Percentiles rank a stretch among this genome's conserved stretches.
Evolutionary conservation across 768 basidiomycete genomes (phyloP).

Genomic region (Naganishia vaughanmartiniae): DNA sequence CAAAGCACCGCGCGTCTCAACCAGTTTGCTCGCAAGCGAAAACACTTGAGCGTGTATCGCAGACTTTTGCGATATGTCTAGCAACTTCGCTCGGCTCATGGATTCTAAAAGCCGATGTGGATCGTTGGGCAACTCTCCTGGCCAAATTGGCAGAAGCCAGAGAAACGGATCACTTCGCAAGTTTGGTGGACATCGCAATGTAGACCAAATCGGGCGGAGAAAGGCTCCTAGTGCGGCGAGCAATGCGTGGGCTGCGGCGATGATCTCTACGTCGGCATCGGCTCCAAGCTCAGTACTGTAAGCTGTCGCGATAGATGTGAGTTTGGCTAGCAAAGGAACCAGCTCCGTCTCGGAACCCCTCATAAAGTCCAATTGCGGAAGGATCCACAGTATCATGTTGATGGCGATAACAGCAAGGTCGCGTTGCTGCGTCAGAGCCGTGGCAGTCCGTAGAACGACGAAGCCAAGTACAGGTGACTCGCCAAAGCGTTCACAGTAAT

Average conservation of each 20-base stretch:
- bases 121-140: background rate
- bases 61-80: background rate
- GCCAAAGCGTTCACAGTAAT: constrained; percentile 60
- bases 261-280: no score
- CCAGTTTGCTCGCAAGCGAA: background rate
- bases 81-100: background rate
- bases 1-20: background rate
- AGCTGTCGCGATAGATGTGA: background rate
- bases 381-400: constrained; percentile 30
- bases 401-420: constrained; percentile 32
- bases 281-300: background rate
- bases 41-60: constrained; percentile 15
- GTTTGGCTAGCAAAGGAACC: background rate
- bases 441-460: constrained; percentile 65
- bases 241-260: background rate
- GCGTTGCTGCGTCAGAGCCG: constrained; percentile 58
- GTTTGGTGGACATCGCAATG: background rate
- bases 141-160: constrained; percentile 14
- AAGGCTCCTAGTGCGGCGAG: background rate
- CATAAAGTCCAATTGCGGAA: background rate
- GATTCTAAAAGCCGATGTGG: background rate
- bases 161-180: constrained; percentile 1
- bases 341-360: constrained; percentile 5
- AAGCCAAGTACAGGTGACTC: constrained; percentile 63
- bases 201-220: background rate